phyloP scores from a whole-genome alignment of 1,284 basidiomycete genomes.

The Microbotryomycetes sp. region DNA sequence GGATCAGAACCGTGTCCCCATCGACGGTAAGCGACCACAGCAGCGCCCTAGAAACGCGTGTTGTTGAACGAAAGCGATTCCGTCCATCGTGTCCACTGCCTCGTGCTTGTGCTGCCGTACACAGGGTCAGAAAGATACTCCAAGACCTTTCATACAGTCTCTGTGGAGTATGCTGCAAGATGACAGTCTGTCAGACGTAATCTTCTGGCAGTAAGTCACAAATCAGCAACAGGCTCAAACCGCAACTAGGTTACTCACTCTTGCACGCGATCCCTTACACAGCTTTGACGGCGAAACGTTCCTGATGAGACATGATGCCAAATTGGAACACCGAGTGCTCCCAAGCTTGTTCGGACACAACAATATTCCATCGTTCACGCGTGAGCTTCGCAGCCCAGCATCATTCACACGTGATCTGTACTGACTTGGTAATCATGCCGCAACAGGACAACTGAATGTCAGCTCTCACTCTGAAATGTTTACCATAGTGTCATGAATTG shows the following conservation, averaged over 20 bases:
- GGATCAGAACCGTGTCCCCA: neutral
- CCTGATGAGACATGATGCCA: neutral
- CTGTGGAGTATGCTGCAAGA: neutral
- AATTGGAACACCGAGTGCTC: neutral
- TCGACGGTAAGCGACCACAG: neutral
- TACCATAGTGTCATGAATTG: too few relatives aligned
- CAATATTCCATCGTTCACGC: neutral
- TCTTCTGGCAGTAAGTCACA: neutral
- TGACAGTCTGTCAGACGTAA: neutral
- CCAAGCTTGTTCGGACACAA: neutral
- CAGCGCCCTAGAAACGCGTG: too few relatives aligned
- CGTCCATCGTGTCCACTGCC: too few relatives aligned
- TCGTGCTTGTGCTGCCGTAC: too few relatives aligned
- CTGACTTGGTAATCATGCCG: too few relatives aligned
- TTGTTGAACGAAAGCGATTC: too few relatives aligned
- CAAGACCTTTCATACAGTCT: neutral
- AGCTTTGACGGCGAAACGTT: neutral
- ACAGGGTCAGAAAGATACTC: neutral
- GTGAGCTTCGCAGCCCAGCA: neutral
- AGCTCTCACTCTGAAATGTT: too few relatives aligned
- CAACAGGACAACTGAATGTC: neutral
- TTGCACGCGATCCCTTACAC: neutral
- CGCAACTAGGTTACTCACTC: neutral
- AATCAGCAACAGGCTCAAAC: too few relatives aligned
- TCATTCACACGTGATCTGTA: too few relatives aligned